A percentile compares a stretch with the other conserved stretches of the same genome.
These are phyloP conservation scores for Biscutella laevigata DNA, from an alignment of 441 rosid genomes.

Conservation along the genomic window DNA sequence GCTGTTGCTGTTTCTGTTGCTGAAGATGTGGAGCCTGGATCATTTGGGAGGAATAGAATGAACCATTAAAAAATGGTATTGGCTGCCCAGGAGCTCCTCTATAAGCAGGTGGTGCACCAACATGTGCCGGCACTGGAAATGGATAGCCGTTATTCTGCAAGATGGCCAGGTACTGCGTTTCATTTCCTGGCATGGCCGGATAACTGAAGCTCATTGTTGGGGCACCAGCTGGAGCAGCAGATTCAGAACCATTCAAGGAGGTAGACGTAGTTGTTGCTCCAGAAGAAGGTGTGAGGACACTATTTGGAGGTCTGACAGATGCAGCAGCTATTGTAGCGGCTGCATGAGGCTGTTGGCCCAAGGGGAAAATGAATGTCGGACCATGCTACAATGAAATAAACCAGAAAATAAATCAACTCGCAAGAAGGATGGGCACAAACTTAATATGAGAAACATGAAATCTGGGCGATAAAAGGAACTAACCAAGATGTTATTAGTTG, in stretches of 20 bases:
- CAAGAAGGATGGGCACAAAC: too few species aligned
- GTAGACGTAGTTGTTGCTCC: conserved; percentile 30
- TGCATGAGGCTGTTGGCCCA: conserved; percentile 48
- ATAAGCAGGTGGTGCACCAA: conserved; percentile 49
- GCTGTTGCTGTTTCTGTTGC: too few species aligned
- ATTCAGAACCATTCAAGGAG: conserved; percentile 33
- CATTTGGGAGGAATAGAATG: conserved; percentile 75
- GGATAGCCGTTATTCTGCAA: conserved; percentile 63
- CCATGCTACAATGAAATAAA: conserved; percentile 43
- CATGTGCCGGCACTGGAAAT: conserved; percentile 68
- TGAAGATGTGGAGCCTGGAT: conserved; percentile 58
- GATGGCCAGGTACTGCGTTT: conserved; percentile 69
- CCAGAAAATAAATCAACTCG: conserved; percentile 8
- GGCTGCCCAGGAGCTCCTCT: conserved; percentile 54
- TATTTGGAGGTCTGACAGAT: conserved; percentile 42
- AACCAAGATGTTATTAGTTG: conserved; percentile 59
- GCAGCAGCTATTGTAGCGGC: conserved; percentile 33
- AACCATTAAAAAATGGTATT: conserved; percentile 58
- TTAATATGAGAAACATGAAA: too few species aligned
- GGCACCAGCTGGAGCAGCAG: conserved; percentile 40
- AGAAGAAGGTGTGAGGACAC: conserved; percentile 25
- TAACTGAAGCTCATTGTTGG: conserved; percentile 62
- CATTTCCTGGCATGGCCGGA: conserved; percentile 55
- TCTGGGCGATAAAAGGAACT: too few species aligned
- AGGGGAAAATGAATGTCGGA: conserved; percentile 68